Base-by-base conservation (phyloP, 371 early-diverging fungal genomes). In the Apophysomyces sp. region DNA sequence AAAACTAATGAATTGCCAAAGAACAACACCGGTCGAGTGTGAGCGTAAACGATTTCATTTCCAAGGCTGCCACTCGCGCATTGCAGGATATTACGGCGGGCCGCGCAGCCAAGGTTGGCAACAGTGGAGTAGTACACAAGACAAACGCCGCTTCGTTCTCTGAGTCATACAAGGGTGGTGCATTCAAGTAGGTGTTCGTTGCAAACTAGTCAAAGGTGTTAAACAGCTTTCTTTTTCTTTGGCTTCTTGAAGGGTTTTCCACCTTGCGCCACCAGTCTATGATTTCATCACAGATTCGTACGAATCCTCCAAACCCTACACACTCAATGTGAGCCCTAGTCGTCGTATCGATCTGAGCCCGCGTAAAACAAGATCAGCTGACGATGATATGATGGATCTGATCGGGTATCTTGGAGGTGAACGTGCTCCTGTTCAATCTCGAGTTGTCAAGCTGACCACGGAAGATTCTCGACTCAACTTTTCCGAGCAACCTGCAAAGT, bases 11-110 rank as follows among this genome's bases (percentile, higher is more conserved):
- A n/a, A n/a, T n/a, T n/a, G n/a, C n/a, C 77, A 31, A 44, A 44
- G 49, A 44, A 44, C 77, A 82, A 69, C 68, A 82, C 44, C 62
- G 81, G 44, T 87, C 81, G 61, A 86, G 86, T 78, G 81, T 92
- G 15, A 89, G 90, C 49, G 85, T 94, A 40, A 92, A 93, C 66
- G 95, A 93, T 72, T 91, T 95, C 67, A 86, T 93, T 65, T 87
- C 90, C 73, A 92, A 93, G 81, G 95, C 95, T 7, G 82, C 92
- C 21, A 76, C 86, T 15, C 77, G 92, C 40, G 91, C 95, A 4
- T 74, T 93, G 62, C 81, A 83, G 40, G 92, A 92, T 63, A 84
- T 91, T 8, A 60, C 56, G 24, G 84, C 76, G 30, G 84, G 87
- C 39, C 88, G 86, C 72, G 68, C 66, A 18, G 63, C 72, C 29